These are phyloP conservation scores for Ballota nigra DNA, from an alignment of 257 asterid species.

Conservation along the genomic window DNA sequence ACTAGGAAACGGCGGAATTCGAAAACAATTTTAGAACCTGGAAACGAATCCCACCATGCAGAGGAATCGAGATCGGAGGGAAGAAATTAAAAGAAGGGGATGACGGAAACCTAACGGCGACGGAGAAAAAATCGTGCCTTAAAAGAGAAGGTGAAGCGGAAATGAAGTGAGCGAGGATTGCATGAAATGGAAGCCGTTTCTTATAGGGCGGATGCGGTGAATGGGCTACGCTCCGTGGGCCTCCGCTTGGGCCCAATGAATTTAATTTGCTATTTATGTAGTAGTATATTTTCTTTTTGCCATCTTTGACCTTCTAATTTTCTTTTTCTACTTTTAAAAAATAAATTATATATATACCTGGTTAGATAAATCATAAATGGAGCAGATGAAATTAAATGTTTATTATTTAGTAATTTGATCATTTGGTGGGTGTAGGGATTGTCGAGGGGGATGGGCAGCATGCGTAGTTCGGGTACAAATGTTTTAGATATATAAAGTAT, in stretches of 20 bases:
- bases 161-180: slow-evolving; percentile 48
- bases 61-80: slow-evolving; percentile 5
- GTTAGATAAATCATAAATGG: no score
- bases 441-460: no score
- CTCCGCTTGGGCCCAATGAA: slow-evolving; percentile 17
- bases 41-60: slow-evolving; percentile 47
- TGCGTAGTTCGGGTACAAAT: no score
- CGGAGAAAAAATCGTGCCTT: not conserved
- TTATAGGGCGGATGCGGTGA: slow-evolving; percentile 38
- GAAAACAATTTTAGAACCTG: slow-evolving; percentile 26
- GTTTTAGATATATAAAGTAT: no score
- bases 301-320: no score
- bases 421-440: no score
- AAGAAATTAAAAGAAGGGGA: not conserved
- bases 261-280: not conserved
- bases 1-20: not conserved
- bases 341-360: no score
- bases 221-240: slow-evolving; percentile 22
- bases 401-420: no score
- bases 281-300: not conserved
- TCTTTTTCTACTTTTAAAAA: no score
- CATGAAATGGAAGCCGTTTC: slow-evolving; percentile 36
- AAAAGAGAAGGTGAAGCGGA: slow-evolving; percentile 18
- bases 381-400: no score
- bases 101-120: slow-evolving; percentile 46